phyloP scores from a whole-genome alignment of 768 basidiomycete genomes.

The Candolleomyces aberdarensis region DNA sequence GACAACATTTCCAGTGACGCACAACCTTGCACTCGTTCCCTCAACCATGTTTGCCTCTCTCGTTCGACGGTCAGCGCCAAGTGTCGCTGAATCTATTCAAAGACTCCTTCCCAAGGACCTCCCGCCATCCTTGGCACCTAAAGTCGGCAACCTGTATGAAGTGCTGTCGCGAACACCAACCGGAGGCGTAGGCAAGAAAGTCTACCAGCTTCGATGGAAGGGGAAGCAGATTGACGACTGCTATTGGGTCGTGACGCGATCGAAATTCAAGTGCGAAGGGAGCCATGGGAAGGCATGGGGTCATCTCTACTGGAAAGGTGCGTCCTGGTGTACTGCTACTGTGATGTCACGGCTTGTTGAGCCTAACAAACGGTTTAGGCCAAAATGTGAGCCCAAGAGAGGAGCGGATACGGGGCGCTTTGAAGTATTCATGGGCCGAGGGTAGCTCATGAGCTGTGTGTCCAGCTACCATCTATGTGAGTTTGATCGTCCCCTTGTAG shows the following conservation, averaged over 20 bases:
- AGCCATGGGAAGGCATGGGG: constrained; percentile 85
- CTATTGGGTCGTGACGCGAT: constrained; percentile 74
- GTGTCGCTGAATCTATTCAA: constrained; percentile 41
- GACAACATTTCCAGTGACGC: background rate
- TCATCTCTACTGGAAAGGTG: constrained; percentile 74
- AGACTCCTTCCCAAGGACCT: constrained; percentile 55
- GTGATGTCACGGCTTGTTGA: background rate
- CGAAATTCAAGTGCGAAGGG: constrained; percentile 70
- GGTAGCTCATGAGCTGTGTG: constrained; percentile 41
- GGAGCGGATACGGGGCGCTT: constrained; percentile 62
- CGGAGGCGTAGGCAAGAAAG: constrained; percentile 63
- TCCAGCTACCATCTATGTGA: background rate
- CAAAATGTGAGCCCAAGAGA: constrained; percentile 56
- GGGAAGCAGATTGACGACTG: constrained; percentile 61
- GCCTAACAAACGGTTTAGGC: constrained; percentile 35
- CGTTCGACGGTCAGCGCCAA: constrained; percentile 20
- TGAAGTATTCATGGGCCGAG: constrained; percentile 74
- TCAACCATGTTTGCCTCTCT: constrained; percentile 36
- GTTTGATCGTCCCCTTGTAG: background rate
- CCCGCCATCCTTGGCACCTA: constrained; percentile 55
- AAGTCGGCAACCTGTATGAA: constrained; percentile 67
- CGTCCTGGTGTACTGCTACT: constrained; percentile 17
- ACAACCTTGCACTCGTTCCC: constrained; percentile 1
- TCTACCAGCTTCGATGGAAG: constrained; percentile 75
- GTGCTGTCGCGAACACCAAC: constrained; percentile 65